A percentile compares a stretch with the other conserved stretches of the same genome.
Evolutionary conservation across 2,329 filamentous ascomycete genomes (phyloP).

Genomic region (Epichloe festucae): DNA sequence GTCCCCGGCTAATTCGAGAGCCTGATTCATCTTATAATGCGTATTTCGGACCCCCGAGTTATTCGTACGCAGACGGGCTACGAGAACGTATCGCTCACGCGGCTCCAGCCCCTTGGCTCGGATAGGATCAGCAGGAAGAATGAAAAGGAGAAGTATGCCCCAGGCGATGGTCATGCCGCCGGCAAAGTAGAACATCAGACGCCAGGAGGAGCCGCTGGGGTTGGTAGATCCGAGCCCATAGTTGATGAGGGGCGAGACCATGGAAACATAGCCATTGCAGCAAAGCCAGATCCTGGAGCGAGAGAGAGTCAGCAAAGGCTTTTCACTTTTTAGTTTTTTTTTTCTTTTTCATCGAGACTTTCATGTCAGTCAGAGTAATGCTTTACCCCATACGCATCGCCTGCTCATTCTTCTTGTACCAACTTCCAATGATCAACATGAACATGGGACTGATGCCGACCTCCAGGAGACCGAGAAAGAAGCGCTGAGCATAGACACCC

Average conservation of each 20-base stretch:
- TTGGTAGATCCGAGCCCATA: slow-evolving; percentile 48
- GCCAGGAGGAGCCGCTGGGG: slow-evolving; percentile 32
- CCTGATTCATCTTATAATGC: slow-evolving; percentile 29
- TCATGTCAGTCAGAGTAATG: neutral
- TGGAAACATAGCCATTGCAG: slow-evolving; percentile 43
- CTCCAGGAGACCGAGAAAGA: slow-evolving; percentile 30
- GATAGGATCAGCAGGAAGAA: slow-evolving; percentile 48
- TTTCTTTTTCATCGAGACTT: neutral
- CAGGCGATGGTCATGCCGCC: slow-evolving; percentile 40
- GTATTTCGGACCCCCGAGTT: slow-evolving; percentile 17
- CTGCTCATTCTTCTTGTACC: slow-evolving; percentile 15
- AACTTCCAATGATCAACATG: slow-evolving; percentile 4
- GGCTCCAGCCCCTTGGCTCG: slow-evolving; percentile 46
- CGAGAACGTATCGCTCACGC: slow-evolving; percentile 26
- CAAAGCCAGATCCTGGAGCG: slow-evolving; percentile 15
- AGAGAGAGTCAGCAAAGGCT: neutral
- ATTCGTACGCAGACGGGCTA: slow-evolving; percentile 16
- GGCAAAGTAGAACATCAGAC: slow-evolving; percentile 48
- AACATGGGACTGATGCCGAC: slow-evolving; percentile 19
- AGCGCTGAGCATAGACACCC: slow-evolving; percentile 26
- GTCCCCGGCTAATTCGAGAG: slow-evolving; percentile 20
- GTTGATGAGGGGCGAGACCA: slow-evolving; percentile 46
- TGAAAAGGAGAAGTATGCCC: slow-evolving; percentile 39
- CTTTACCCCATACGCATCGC: slow-evolving; percentile 22
- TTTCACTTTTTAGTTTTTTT: neutral